Evolutionary conservation across 768 basidiomycete genomes (phyloP), one percentile per base, ranked within the genome.

Genomic region (Termitomyces sp.): DNA sequence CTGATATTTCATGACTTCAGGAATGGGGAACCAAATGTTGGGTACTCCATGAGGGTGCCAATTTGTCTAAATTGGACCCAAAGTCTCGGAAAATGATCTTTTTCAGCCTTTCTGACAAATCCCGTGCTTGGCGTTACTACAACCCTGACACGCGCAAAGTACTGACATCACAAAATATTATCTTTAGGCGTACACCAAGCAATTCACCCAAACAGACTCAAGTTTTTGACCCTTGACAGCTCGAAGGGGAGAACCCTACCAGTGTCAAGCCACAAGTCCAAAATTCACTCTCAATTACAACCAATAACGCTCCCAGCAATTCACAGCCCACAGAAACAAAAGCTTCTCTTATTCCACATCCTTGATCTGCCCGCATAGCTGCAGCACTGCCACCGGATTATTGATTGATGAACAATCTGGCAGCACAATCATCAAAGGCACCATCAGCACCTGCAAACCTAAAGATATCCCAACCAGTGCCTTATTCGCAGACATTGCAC

Each of bases 241-340:
- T 57, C 18, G 18, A 49, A 51, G 40, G 44, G 46, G 56, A 57
- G 56, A 53, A 32, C 15, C 10, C 20, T 15, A 15, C n/a, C 20
- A 15, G 18, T 23, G 42, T 33, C 13, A 13, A 56, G 51, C 50
- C 45, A 39, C 11, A 25, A 36, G 36, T 6, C 32, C 44, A n/a
- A 54, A 66, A 44, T 76, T 18, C 35, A 32, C 18, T 31, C 35
- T 52, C 40, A n/a, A n/a, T n/a, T n/a, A n/a, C n/a, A n/a, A n/a
- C n/a, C n/a, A n/a, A n/a, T n/a, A n/a, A n/a, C n/a, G n/a, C n/a
- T n/a, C n/a, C n/a, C n/a, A n/a, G n/a, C n/a, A n/a, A n/a, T n/a
- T n/a, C n/a, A n/a, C n/a, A n/a, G n/a, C n/a, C n/a, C n/a, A n/a
- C n/a, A n/a, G n/a, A n/a, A n/a, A n/a, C n/a, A n/a, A n/a, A n/a